Percentiles rank a stretch among this genome's conserved stretches.
Evolutionary conservation across 306 rosid species (phyloP).

Genomic region (Ochetophila trinervis): DNA sequence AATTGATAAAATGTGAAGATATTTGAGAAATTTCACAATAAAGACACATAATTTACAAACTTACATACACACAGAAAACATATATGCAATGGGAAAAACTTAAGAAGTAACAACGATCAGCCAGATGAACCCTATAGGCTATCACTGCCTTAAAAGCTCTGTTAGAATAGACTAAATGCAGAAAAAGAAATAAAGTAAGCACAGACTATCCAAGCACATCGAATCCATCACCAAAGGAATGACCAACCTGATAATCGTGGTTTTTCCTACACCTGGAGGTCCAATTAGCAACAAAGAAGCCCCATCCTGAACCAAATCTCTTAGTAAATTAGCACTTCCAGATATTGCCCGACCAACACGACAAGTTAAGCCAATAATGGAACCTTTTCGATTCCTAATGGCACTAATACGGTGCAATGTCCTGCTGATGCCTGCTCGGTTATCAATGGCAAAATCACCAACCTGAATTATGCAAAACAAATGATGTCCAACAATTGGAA

Average conservation of each 20-base stretch:
- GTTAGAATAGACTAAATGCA: too few species aligned
- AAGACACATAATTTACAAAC: too few species aligned
- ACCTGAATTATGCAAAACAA: conserved; percentile 47
- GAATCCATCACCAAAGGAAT: conserved; percentile 17
- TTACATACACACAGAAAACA: too few species aligned
- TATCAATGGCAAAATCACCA: conserved; percentile 84
- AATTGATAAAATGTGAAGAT: too few species aligned
- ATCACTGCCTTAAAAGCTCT: too few species aligned
- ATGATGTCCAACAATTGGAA: too few species aligned
- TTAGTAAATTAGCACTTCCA: conserved; percentile 77
- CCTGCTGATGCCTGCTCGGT: conserved; percentile 96
- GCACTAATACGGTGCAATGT: conserved; percentile 92
- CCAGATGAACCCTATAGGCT: too few species aligned
- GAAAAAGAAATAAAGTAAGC: not conserved
- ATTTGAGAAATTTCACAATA: too few species aligned
- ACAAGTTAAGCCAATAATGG: conserved; percentile 91
- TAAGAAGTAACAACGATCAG: too few species aligned
- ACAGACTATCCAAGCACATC: not conserved
- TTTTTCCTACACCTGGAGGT: conserved; percentile 97
- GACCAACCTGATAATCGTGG: conserved; percentile 83
- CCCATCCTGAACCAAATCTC: conserved; percentile 86
- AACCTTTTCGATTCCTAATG: conserved; percentile 85
- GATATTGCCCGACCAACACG: conserved; percentile 92
- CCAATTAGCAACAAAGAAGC: conserved; percentile 89
- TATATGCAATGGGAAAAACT: too few species aligned